Percentiles rank a stretch among this genome's conserved stretches.
Evolutionary conservation across 148 eudicot species (phyloP).

Genomic region (Chenopodium album): DNA sequence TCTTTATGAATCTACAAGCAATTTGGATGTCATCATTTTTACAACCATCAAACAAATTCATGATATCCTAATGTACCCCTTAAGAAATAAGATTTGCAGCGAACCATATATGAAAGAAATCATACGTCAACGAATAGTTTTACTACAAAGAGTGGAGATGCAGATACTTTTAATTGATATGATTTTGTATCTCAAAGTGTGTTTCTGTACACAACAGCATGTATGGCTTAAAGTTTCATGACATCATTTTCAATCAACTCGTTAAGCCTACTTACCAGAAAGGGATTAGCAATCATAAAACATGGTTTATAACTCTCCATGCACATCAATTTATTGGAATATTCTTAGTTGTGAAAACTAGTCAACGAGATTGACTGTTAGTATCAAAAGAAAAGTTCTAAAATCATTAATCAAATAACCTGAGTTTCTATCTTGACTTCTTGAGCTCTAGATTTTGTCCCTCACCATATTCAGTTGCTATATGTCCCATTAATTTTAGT

Average conservation of each 20-base stretch:
- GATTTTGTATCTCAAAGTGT: not conserved
- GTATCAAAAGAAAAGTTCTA: not conserved
- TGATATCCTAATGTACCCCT: too few species aligned
- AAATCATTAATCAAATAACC: not conserved
- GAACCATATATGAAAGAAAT: too few species aligned
- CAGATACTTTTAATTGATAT: not conserved
- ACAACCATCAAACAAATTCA: too few species aligned
- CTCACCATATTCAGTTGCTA: too few species aligned
- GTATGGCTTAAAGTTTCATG: not conserved
- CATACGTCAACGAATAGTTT: too few species aligned
- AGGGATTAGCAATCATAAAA: not conserved
- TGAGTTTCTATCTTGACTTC: not conserved
- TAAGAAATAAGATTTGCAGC: too few species aligned
- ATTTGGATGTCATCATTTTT: not conserved
- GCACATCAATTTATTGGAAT: not conserved
- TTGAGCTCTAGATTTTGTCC: too few species aligned
- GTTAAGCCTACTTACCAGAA: not conserved
- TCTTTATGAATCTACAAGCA: not conserved
- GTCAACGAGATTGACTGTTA: not conserved
- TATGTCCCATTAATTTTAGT: too few species aligned
- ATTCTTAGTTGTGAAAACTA: not conserved
- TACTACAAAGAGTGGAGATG: not conserved
- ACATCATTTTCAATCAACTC: not conserved
- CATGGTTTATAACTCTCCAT: not conserved
- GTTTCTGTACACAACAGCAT: not conserved